Conservation (phyloP, 139 green algal species). For the Chlamydomonas schloesseri region DNA sequence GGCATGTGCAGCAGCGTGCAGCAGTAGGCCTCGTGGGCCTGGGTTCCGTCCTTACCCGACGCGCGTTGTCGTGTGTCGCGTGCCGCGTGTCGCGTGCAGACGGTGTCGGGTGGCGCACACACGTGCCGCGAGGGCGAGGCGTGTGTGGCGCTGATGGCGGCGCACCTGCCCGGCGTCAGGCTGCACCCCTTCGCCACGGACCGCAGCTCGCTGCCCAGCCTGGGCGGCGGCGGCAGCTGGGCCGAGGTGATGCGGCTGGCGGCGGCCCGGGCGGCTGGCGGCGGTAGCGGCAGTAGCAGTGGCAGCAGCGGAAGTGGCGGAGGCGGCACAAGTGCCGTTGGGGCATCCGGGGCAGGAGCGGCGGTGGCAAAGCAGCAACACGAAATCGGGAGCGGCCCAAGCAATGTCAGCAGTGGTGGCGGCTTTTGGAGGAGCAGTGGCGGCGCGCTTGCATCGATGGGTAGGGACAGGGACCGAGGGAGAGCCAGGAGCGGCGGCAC, state of each 20-base stretch:
- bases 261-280: too few species aligned
- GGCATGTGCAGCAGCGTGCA: too few species aligned
- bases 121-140: background rate
- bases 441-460: too few species aligned
- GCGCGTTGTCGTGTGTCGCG: too few species aligned
- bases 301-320: background rate
- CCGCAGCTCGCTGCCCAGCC: constrained; percentile 6
- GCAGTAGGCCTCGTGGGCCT: too few species aligned
- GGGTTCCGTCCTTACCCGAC: too few species aligned
- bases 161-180: constrained; percentile 17
- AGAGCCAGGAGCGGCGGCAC: too few species aligned
- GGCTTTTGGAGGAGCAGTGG: too few species aligned
- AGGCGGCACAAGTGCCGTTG: background rate
- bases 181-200: constrained; percentile 18
- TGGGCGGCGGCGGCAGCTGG: background rate
- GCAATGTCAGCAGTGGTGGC: too few species aligned
- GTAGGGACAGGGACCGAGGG: too few species aligned
- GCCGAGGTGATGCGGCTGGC: background rate
- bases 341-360: background rate
- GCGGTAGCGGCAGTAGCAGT: background rate
- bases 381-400: too few species aligned
- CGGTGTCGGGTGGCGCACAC: background rate
- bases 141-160: constrained; percentile 8
- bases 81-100: background rate
- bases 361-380: too few species aligned